Evolutionary conservation across 2,329 filamentous ascomycete genomes (phyloP).

Genomic region (Macrophomina phaseolina): DNA sequence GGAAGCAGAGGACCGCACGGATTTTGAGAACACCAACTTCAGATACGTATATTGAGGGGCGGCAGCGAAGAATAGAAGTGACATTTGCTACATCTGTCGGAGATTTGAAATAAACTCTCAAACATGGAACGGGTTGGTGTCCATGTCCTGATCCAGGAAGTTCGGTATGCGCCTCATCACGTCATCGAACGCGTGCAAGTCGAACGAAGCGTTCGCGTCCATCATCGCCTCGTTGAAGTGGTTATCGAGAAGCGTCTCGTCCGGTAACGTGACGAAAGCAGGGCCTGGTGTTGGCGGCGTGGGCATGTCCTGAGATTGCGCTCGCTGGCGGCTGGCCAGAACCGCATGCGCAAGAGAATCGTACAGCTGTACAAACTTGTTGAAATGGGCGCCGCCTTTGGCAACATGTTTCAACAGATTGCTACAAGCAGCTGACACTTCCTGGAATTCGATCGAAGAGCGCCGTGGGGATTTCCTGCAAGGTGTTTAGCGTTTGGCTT

Average conservation of each 20-base stretch:
- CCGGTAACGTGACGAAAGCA: not conserved
- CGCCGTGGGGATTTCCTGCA: not conserved
- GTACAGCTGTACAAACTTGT: not conserved
- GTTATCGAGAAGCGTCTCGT: not conserved
- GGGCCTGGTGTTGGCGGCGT: not conserved
- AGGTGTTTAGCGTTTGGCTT: not conserved
- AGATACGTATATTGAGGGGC: conserved; percentile 58
- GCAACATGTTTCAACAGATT: not conserved
- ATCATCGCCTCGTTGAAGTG: not conserved
- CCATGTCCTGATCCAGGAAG: not conserved
- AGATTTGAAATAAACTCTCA: not conserved
- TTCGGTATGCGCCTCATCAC: not conserved
- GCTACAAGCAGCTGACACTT: not conserved
- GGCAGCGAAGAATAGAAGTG: too few relatives aligned
- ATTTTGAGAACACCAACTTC: conserved; percentile 65
- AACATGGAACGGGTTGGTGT: not conserved
- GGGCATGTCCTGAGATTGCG: not conserved
- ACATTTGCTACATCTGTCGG: too few relatives aligned
- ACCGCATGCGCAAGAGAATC: not conserved
- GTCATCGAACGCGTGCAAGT: not conserved
- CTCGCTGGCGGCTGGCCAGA: not conserved
- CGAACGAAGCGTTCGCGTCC: not conserved
- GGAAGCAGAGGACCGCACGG: conserved; percentile 62
- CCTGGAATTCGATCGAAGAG: not conserved
- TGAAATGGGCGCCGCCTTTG: not conserved